phyloP scores from a whole-genome alignment of 2,329 filamentous ascomycete genomes.

The Huntiella omanensis region DNA sequence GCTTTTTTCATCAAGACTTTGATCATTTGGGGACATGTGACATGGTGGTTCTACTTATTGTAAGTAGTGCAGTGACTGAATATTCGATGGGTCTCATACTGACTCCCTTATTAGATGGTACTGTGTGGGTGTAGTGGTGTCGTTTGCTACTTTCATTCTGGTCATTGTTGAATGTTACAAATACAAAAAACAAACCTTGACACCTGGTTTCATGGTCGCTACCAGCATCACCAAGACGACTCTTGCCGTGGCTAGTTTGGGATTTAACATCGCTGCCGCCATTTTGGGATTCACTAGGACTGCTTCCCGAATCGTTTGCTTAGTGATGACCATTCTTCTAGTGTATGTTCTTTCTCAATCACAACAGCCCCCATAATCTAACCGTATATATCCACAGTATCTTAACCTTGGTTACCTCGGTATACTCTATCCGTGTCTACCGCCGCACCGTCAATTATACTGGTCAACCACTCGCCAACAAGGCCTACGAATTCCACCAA shows the following conservation, averaged over 20 bases:
- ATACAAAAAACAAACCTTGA: conserved; percentile 30
- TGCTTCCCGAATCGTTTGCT: conserved; percentile 18
- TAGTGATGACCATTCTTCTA: conserved; percentile 26
- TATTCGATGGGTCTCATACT: too few relatives aligned
- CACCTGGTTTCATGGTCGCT: conserved; percentile 34
- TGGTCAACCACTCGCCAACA: conserved; percentile 30
- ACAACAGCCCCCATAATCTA: background rate
- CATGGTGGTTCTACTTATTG: too few relatives aligned
- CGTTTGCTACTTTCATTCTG: conserved; percentile 21
- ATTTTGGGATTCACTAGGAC: conserved; percentile 27
- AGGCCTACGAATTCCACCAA: conserved; percentile 25
- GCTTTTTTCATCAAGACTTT: too few relatives aligned
- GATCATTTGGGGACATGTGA: too few relatives aligned
- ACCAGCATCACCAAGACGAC: conserved; percentile 31
- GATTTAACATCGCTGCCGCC: conserved; percentile 23
- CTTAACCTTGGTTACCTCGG: conserved; percentile 23
- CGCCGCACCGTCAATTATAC: conserved; percentile 29
- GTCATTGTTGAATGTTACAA: conserved; percentile 28
- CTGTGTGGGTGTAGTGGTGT: too few relatives aligned
- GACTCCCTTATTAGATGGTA: too few relatives aligned
- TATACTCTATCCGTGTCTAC: conserved; percentile 29
- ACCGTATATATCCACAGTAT: conserved; percentile 17
- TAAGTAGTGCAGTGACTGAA: too few relatives aligned
- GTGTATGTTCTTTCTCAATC: background rate
- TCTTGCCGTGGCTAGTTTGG: conserved; percentile 27